A percentile compares a stretch with the other conserved stretches of the same genome.
Conservation (phyloP, 805 yeast genomes). For the Zygoascus flipseniorum region DNA sequence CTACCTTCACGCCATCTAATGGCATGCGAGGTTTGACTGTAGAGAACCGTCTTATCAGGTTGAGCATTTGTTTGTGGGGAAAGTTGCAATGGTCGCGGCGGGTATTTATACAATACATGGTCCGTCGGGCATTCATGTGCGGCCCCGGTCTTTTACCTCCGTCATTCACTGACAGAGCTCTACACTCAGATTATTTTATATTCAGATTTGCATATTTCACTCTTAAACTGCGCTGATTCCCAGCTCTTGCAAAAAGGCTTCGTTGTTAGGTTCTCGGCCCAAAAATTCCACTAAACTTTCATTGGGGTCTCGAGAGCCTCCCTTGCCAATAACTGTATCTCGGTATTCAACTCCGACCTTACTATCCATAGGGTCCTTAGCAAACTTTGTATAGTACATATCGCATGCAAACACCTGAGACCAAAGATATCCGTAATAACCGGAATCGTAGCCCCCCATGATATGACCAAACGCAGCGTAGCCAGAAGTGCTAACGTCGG, state of each 20-base stretch:
- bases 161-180: too few species aligned
- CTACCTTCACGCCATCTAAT: slow-evolving; percentile 27
- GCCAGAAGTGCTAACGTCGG: slow-evolving; percentile 53
- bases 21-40: slow-evolving; percentile 19
- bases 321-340: slow-evolving; percentile 57
- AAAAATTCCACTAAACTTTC: slow-evolving; percentile 56
- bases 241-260: slow-evolving; percentile 64
- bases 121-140: too few species aligned
- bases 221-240: background rate
- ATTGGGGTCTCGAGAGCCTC: slow-evolving; percentile 65
- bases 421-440: slow-evolving; percentile 82
- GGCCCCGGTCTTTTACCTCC: too few species aligned
- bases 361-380: slow-evolving; percentile 56
- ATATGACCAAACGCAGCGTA: slow-evolving; percentile 71
- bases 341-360: slow-evolving; percentile 58
- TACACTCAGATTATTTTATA: too few species aligned
- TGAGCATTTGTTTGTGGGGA: background rate
- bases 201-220: too few species aligned
- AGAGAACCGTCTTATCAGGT: background rate
- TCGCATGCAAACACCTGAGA: slow-evolving; percentile 82
- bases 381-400: slow-evolving; percentile 65
- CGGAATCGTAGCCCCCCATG: slow-evolving; percentile 78
- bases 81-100: background rate
- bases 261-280: slow-evolving; percentile 68
- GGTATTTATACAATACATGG: too few species aligned